phyloP scores from a whole-genome alignment of 305 asterid species.

The Withania somnifera region DNA sequence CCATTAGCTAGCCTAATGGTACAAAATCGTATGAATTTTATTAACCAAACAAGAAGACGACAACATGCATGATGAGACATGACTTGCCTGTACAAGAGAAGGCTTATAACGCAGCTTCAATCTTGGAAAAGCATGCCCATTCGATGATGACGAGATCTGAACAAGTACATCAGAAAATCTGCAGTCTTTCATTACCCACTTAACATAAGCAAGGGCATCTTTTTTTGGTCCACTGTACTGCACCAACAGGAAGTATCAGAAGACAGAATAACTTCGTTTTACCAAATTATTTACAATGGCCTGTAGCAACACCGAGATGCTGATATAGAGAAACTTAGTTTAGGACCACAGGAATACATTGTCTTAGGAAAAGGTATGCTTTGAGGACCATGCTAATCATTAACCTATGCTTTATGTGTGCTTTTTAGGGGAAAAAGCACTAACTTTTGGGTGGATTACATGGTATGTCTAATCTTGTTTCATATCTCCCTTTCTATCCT shows the following conservation, averaged over 20 bases:
- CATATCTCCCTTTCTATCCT: not conserved
- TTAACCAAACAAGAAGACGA: not conserved
- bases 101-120: conserved; percentile 92
- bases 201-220: conserved; percentile 76
- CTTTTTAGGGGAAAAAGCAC: not conserved
- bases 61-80: not conserved
- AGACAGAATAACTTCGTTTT: not conserved
- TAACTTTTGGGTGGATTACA: not conserved
- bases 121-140: conserved; percentile 84
- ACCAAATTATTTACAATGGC: not conserved
- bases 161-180: conserved; percentile 65
- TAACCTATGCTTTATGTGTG: not conserved
- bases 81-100: conserved; percentile 91
- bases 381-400: not conserved
- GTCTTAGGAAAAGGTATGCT: not conserved
- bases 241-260: conserved; percentile 18
- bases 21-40: not conserved
- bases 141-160: conserved; percentile 64
- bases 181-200: conserved; percentile 72
- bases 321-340: not conserved
- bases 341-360: not conserved
- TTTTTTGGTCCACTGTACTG: conserved; percentile 95
- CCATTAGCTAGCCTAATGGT: not conserved
- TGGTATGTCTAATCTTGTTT: not conserved
- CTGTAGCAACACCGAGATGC: not conserved